Evolutionary conservation across 139 green algal species (phyloP).

Genomic region (Tetratostichococcus sp.): DNA sequence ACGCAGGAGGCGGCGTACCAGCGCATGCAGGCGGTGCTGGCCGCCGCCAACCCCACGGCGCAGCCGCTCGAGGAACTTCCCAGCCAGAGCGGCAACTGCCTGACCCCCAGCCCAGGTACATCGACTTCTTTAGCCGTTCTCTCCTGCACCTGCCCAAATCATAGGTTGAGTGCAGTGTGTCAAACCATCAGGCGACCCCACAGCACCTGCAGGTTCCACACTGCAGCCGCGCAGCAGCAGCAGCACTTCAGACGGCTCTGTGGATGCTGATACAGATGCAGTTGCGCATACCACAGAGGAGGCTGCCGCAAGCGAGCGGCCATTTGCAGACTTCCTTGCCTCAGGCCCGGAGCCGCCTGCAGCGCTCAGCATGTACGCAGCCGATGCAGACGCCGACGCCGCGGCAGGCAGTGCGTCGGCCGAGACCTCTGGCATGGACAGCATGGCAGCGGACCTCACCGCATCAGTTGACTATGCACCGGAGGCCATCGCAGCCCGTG

Average conservation of each 20-base stretch:
- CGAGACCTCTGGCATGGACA: not conserved
- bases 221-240: too few species aligned
- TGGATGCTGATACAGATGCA: too few species aligned
- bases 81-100: not conserved
- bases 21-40: slow-evolving; percentile 30
- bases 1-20: slow-evolving; percentile 11
- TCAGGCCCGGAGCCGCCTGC: not conserved
- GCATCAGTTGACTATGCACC: not conserved
- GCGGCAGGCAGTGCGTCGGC: not conserved
- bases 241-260: too few species aligned
- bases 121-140: too few species aligned
- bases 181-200: too few species aligned
- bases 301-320: not conserved
- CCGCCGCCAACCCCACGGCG: not conserved
- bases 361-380: not conserved
- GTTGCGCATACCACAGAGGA: not conserved
- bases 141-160: too few species aligned
- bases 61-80: not conserved
- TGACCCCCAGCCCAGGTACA: not conserved
- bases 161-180: too few species aligned
- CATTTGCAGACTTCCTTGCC: not conserved
- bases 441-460: not conserved
- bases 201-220: too few species aligned
- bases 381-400: not conserved
- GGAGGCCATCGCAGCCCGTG: too few species aligned